Conservation (phyloP, 148 eudicot species). For the Vaccinium myrtillus region DNA sequence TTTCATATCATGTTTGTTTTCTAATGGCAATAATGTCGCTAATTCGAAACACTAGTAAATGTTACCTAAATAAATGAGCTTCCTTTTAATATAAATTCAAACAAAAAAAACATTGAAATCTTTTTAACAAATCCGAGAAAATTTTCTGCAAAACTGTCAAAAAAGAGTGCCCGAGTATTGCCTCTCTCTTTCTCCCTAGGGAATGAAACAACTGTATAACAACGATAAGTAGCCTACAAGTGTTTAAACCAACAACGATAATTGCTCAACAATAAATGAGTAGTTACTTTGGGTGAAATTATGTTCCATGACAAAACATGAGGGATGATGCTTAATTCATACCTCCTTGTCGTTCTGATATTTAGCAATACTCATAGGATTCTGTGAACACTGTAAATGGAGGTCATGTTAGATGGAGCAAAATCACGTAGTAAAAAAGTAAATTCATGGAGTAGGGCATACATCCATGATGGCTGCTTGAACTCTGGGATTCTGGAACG, state of each 20-base stretch:
- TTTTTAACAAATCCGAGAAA: neutral
- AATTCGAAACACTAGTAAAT: neutral
- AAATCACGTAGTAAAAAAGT: neutral
- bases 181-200: neutral
- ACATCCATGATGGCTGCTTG: conserved; percentile 99
- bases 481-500: conserved; percentile 95
- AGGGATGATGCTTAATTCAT: neutral
- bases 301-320: neutral
- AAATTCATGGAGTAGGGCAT: conserved; percentile 26
- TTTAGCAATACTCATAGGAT: conserved; percentile 79
- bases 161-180: neutral
- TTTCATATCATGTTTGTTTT: neutral
- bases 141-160: neutral
- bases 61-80: too few relatives aligned
- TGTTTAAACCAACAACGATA: neutral
- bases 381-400: conserved; percentile 81
- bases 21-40: neutral
- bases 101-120: too few relatives aligned
- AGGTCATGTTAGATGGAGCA: conserved; percentile 18
- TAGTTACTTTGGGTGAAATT: neutral
- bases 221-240: neutral
- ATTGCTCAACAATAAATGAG: neutral
- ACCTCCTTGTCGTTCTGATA: conserved; percentile 98
- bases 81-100: too few relatives aligned
- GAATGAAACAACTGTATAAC: neutral